Base-by-base conservation (phyloP, 768 basidiomycete species). In the Kondoa malvinella region DNA sequence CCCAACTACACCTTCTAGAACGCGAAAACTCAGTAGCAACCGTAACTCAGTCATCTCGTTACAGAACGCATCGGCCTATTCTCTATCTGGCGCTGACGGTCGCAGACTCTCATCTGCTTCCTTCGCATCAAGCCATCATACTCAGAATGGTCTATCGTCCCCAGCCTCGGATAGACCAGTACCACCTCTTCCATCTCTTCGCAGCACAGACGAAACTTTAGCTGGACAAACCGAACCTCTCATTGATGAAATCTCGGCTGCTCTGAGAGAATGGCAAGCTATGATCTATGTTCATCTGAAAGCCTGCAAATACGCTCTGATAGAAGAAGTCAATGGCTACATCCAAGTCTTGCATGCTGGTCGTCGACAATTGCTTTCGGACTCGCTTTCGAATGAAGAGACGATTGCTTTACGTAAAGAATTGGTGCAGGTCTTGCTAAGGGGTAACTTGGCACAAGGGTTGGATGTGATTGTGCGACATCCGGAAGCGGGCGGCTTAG, bases 381-480 rank as follows among this genome's bases (percentile, higher is more conserved):
- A 86, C 72, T 89, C 88, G 1, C 80, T 97, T 25, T 89, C 86
- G 71, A 82, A 82, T 4, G 92, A 95, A 72, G 94, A 97, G 78
- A 87, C 88, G 0, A 79, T 84, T 17, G 83, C 83, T 57, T 81
- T 96, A 74, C 82, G 90, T 67, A 82, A 85, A 65, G 90, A 92
- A 68, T 92, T 91, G 75, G 92, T 97, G 2, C 83, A 83, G 17
- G 81, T 88, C 67, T 83, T 97, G 3, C 92, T 94, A 57, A 83
- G 83, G 60, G 90, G 90, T 33, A 97, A 97, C 76, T 81, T 96
- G 67, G 85, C 87, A 1, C 94, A 97, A 75, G 88, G 87, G 4
- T 78, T 96, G 60, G 94, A 96, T 73, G 85, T 97, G 69, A 92
- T 97, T 72, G 92, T 97, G n/a, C 83, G 94, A 26, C 91, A 96